Evolutionary conservation across 331 rosid genomes (phyloP).

Genomic region (Rosa hybrid): DNA sequence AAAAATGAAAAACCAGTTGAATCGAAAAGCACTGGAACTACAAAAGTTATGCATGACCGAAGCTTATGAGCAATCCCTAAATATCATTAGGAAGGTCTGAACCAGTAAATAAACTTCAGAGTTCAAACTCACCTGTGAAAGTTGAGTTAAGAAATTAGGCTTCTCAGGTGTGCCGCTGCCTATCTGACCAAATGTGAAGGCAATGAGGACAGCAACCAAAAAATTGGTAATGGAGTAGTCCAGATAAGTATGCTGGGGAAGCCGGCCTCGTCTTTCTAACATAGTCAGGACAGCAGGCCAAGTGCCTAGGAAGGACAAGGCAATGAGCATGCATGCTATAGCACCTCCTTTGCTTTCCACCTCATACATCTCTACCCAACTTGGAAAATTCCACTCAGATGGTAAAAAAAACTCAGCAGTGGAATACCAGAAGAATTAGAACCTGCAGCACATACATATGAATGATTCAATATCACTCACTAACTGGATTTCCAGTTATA

Average conservation of each 20-base stretch:
- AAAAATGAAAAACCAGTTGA: neutral
- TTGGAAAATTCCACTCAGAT: conserved; percentile 27
- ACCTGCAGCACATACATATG: conserved; percentile 44
- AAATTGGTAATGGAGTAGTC: conserved; percentile 81
- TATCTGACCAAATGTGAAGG: conserved; percentile 81
- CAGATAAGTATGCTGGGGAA: conserved; percentile 94
- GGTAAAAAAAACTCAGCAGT: conserved; percentile 27
- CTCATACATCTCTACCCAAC: conserved; percentile 57
- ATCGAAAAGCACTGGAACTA: neutral
- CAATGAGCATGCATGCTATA: conserved; percentile 74
- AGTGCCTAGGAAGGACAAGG: conserved; percentile 78
- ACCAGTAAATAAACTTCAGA: neutral
- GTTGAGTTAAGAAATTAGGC: conserved; percentile 70
- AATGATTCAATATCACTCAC: neutral
- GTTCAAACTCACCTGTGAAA: conserved; percentile 51
- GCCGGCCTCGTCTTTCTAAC: conserved; percentile 83
- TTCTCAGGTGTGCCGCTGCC: conserved; percentile 47
- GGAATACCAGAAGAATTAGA: conserved; percentile 16
- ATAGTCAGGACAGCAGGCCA: conserved; percentile 87
- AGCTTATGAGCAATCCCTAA: neutral
- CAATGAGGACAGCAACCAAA: conserved; percentile 80
- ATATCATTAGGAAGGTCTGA: no score
- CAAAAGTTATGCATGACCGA: neutral
- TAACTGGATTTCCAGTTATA: neutral
- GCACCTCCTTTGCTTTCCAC: conserved; percentile 93